A percentile compares a stretch with the other conserved stretches of the same genome.
Conservation (phyloP, 805 yeast genomes). For the Metschnikowia reukaufii region DNA sequence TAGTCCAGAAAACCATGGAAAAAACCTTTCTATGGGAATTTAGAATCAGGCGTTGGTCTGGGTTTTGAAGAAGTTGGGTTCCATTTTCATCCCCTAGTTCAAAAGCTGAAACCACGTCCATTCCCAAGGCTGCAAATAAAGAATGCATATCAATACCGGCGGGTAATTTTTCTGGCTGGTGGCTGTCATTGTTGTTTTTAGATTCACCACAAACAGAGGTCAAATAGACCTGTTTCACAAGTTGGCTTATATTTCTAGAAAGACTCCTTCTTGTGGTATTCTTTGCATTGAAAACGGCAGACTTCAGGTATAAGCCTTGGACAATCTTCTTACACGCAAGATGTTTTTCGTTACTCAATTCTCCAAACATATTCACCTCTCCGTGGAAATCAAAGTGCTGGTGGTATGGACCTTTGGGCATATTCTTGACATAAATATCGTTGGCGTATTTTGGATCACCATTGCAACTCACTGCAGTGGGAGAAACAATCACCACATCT, state of each 20-base stretch:
- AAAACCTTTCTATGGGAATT: slow-evolving; percentile 49
- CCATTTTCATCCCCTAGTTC: slow-evolving; percentile 54
- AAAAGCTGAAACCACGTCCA: slow-evolving; percentile 65
- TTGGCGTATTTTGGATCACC: slow-evolving; percentile 49
- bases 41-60: slow-evolving; percentile 38
- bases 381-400: slow-evolving; percentile 60
- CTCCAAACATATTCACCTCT: slow-evolving; percentile 58
- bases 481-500: slow-evolving; percentile 59
- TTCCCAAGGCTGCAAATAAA: slow-evolving; percentile 63
- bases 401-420: slow-evolving; percentile 59
- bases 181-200: too few relatives aligned
- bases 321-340: slow-evolving; percentile 31
- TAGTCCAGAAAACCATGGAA: slow-evolving; percentile 65
- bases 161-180: slow-evolving; percentile 14
- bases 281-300: slow-evolving; percentile 30
- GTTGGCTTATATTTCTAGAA: slow-evolving; percentile 26
- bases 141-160: slow-evolving; percentile 53
- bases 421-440: slow-evolving; percentile 56
- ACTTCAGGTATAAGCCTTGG: slow-evolving; percentile 34
- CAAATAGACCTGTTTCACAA: slow-evolving; percentile 27
- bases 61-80: slow-evolving; percentile 43
- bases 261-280: slow-evolving; percentile 28
- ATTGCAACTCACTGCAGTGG: slow-evolving; percentile 60
- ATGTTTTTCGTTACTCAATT: slow-evolving; percentile 42
- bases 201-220: slow-evolving; percentile 34